phyloP scores from a whole-genome alignment of 371 early-diverging fungal species.

The Zopfochytrium polystomum region DNA sequence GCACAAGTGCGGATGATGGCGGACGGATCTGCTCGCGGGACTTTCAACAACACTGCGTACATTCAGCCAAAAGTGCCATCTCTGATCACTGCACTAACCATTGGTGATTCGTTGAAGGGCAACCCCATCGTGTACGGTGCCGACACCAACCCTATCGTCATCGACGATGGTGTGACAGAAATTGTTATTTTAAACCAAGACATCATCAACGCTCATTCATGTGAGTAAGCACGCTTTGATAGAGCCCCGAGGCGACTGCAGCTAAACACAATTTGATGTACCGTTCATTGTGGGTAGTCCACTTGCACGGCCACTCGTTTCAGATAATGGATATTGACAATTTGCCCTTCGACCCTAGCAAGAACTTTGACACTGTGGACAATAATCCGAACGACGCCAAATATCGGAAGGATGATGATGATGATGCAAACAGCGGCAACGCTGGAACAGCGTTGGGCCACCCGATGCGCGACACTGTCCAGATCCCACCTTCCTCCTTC shows the following conservation, averaged over 20 bases:
- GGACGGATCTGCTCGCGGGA: constrained; percentile 3
- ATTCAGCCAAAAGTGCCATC: constrained; percentile 2
- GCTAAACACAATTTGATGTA: not conserved
- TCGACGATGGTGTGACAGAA: constrained; percentile 7
- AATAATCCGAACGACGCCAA: too few species aligned
- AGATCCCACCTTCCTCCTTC: not conserved
- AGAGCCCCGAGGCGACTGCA: not conserved
- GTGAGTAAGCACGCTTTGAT: not conserved
- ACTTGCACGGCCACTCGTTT: constrained; percentile 8
- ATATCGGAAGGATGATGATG: too few species aligned
- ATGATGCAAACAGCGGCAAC: too few species aligned
- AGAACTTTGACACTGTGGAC: not conserved
- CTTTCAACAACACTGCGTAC: constrained; percentile 5
- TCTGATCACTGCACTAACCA: constrained; percentile 5
- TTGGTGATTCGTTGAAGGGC: not conserved
- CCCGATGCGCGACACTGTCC: not conserved
- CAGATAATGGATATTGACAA: not conserved
- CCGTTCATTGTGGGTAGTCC: not conserved
- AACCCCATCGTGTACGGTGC: constrained; percentile 3
- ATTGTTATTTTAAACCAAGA: not conserved
- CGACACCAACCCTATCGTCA: constrained; percentile 4
- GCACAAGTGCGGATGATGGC: constrained; percentile 3
- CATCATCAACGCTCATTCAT: not conserved
- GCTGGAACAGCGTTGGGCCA: too few species aligned
- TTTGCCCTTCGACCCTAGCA: not conserved